These are phyloP conservation scores for Bjerkandera adusta DNA, from an alignment of 1,284 basidiomycete species.

Conservation along the genomic window DNA sequence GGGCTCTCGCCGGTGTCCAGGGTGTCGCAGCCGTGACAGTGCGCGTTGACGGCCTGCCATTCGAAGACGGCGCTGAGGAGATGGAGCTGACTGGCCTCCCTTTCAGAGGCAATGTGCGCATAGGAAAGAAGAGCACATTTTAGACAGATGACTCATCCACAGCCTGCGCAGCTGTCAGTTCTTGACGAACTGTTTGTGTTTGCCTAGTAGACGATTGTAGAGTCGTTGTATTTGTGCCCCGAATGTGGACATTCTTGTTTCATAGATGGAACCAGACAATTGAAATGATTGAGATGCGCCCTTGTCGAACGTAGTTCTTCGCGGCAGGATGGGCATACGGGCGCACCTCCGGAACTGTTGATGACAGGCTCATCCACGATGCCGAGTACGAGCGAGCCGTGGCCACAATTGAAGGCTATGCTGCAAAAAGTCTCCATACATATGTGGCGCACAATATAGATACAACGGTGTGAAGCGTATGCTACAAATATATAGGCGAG, in stretches of 20 bases:
- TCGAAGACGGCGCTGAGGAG: constrained; percentile 37
- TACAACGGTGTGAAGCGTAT: too few species aligned
- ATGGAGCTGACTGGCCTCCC: constrained; percentile 64
- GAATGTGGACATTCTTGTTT: neutral
- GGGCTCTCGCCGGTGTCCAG: constrained; percentile 67
- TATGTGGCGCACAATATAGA: too few species aligned
- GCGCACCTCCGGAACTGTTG: too few species aligned
- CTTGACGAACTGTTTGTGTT: neutral
- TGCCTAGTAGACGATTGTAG: neutral
- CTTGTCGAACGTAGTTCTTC: too few species aligned
- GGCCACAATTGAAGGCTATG: too few species aligned
- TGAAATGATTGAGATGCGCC: too few species aligned
- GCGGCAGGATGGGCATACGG: too few species aligned
- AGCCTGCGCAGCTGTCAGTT: neutral
- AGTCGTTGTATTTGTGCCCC: neutral
- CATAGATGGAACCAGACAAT: too few species aligned
- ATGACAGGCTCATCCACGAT: too few species aligned
- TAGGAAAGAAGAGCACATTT: constrained; percentile 51
- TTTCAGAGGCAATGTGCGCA: constrained; percentile 59
- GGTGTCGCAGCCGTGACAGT: constrained; percentile 63
- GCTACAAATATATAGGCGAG: too few species aligned
- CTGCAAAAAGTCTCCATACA: too few species aligned
- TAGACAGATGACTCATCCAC: neutral
- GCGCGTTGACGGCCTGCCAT: constrained; percentile 59
- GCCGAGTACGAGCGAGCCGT: too few species aligned